phyloP scores from a whole-genome alignment of 352 stramenopile species.

The Peronospora belbahrii region DNA sequence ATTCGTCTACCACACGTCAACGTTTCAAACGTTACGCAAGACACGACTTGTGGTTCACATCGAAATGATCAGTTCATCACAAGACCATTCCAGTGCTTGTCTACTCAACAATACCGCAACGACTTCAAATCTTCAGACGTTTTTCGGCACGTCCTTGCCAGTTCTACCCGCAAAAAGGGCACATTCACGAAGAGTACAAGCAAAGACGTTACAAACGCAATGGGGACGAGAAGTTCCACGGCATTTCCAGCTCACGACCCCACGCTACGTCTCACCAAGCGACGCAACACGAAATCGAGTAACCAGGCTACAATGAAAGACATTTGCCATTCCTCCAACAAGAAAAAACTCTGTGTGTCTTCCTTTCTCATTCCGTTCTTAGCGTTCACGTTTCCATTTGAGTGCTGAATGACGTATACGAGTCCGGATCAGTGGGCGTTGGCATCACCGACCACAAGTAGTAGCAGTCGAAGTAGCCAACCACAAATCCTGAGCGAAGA shows the following conservation, averaged over 20 bases:
- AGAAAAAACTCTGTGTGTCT: not conserved
- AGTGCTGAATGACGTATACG: conserved; percentile 11
- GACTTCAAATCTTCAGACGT: conserved; percentile 6
- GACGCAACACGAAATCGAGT: not conserved
- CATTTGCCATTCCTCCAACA: not conserved
- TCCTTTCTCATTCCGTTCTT: not conserved
- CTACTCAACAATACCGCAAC: conserved; percentile 10
- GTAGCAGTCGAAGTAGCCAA: conserved; percentile 9
- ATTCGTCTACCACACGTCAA: conserved; percentile 28
- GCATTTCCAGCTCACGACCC: no score
- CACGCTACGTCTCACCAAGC: no score
- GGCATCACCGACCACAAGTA: conserved; percentile 11
- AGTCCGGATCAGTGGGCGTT: conserved; percentile 19
- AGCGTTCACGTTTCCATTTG: not conserved
- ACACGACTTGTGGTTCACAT: not conserved
- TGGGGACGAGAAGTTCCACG: conserved; percentile 2
- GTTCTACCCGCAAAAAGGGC: not conserved
- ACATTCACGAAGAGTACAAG: not conserved
- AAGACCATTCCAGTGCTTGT: no score
- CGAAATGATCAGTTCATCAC: no score
- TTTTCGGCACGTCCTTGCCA: not conserved
- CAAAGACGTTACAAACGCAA: conserved; percentile 8
- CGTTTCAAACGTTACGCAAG: conserved; percentile 5
- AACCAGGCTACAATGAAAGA: conserved; percentile 9
- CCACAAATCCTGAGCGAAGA: not conserved